phyloP scores from a whole-genome alignment of 331 rosid species.

The Telfairia occidentalis region DNA sequence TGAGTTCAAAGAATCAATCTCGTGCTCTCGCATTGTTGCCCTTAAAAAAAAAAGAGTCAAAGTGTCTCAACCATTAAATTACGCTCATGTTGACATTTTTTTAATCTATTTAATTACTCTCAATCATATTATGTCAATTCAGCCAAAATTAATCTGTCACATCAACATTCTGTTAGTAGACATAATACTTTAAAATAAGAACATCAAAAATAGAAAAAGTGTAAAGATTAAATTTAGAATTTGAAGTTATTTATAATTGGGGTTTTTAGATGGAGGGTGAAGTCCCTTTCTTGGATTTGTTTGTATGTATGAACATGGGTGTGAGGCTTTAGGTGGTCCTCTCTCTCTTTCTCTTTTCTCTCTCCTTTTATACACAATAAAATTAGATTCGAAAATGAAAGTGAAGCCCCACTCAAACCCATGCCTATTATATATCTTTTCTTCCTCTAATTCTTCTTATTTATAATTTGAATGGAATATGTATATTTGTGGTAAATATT shows the following conservation, averaged over 20 bases:
- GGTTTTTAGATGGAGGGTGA: neutral
- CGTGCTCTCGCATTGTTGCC: too few species aligned
- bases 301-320: slow-evolving; percentile 7
- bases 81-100: too few species aligned
- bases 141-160: neutral
- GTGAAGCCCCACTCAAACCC: slow-evolving; percentile 12
- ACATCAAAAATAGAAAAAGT: neutral
- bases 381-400: slow-evolving; percentile 15
- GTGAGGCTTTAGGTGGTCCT: slow-evolving; percentile 13
- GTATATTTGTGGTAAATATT: slow-evolving; percentile 6
- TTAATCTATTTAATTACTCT: too few species aligned
- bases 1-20: too few species aligned
- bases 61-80: too few species aligned
- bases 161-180: neutral
- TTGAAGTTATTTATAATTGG: neutral
- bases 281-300: slow-evolving; percentile 5
- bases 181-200: neutral
- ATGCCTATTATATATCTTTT: slow-evolving; percentile 2
- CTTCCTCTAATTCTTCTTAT: neutral
- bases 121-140: too few species aligned
- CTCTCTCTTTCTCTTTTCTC: neutral
- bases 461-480: neutral
- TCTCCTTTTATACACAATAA: slow-evolving; percentile 5
- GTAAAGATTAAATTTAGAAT: neutral
- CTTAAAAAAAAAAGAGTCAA: too few species aligned